phyloP scores from a whole-genome alignment of 225 moss, liverwort and hornwort genomes.

The Physcomitrellopsis africana region DNA sequence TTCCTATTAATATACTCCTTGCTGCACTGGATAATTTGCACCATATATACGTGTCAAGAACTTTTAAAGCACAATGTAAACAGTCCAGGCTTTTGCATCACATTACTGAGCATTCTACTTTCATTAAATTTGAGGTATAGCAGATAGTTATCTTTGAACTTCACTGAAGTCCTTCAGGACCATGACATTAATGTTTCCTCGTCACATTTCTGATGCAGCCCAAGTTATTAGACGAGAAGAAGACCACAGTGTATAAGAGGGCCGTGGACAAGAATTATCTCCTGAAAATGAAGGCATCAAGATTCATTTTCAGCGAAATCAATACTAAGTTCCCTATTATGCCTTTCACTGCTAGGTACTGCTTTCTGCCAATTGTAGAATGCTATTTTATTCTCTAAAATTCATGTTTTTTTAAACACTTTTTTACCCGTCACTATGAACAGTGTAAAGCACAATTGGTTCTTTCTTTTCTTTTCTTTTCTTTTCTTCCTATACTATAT shows the following conservation, averaged over 20 bases:
- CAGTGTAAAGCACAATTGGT: too few relatives aligned
- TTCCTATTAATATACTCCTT: not conserved
- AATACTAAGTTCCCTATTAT: slow-evolving; percentile 97
- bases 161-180: not conserved
- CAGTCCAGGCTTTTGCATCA: slow-evolving; percentile 37
- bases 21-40: too few relatives aligned
- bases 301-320: slow-evolving; percentile 98
- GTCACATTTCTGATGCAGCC: slow-evolving; percentile 56
- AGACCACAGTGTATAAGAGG: slow-evolving; percentile 98
- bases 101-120: not conserved
- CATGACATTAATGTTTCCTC: slow-evolving; percentile 1
- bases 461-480: too few relatives aligned
- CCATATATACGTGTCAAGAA: not conserved
- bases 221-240: slow-evolving; percentile 89
- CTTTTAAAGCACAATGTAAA: slow-evolving; percentile 6
- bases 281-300: slow-evolving; percentile 97
- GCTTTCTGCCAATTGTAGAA: not conserved
- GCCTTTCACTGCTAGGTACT: slow-evolving; percentile 96
- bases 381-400: not conserved
- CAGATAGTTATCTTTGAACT: too few relatives aligned
- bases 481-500: too few relatives aligned
- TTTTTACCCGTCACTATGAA: too few relatives aligned
- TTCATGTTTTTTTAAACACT: not conserved
- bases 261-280: slow-evolving; percentile 95
- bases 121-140: not conserved